phyloP scores from a whole-genome alignment of 2,329 filamentous ascomycete genomes.

The Fusarium sp. region DNA sequence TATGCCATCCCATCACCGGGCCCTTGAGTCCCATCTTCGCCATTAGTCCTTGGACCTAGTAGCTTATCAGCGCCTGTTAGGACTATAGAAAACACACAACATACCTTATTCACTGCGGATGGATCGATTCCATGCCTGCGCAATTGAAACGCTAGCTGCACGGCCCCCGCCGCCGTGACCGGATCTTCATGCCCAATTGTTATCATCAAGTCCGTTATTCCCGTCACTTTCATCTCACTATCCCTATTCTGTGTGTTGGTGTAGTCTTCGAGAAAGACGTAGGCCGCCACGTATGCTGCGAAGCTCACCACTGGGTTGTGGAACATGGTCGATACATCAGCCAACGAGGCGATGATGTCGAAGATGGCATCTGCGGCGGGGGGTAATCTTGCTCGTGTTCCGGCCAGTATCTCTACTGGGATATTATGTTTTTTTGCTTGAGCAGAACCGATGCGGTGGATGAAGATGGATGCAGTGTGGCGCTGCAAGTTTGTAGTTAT shows the following conservation, averaged over 20 bases:
- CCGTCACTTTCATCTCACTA: slow-evolving; percentile 71
- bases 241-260: slow-evolving; percentile 70
- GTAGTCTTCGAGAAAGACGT: slow-evolving; percentile 80
- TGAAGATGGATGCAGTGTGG: slow-evolving; percentile 85
- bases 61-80: background rate
- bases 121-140: slow-evolving; percentile 55
- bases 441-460: slow-evolving; percentile 86
- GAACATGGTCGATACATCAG: slow-evolving; percentile 56
- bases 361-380: slow-evolving; percentile 87
- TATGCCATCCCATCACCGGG: slow-evolving; percentile 38
- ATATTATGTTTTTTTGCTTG: slow-evolving; percentile 67
- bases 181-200: slow-evolving; percentile 75
- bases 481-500: slow-evolving; percentile 88
- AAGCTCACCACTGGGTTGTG: slow-evolving; percentile 81
- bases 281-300: slow-evolving; percentile 78
- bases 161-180: slow-evolving; percentile 77
- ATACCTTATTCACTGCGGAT: slow-evolving; percentile 45
- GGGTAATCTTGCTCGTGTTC: slow-evolving; percentile 76
- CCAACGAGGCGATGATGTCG: slow-evolving; percentile 76
- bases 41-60: slow-evolving; percentile 38
- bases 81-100: background rate
- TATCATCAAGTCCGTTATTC: slow-evolving; percentile 77
- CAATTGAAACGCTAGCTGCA: slow-evolving; percentile 78
- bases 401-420: slow-evolving; percentile 51
- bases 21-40: slow-evolving; percentile 27